These are phyloP conservation scores for Paulownia fortunei DNA, from an alignment of 257 asterid genomes.

Conservation along the genomic window DNA sequence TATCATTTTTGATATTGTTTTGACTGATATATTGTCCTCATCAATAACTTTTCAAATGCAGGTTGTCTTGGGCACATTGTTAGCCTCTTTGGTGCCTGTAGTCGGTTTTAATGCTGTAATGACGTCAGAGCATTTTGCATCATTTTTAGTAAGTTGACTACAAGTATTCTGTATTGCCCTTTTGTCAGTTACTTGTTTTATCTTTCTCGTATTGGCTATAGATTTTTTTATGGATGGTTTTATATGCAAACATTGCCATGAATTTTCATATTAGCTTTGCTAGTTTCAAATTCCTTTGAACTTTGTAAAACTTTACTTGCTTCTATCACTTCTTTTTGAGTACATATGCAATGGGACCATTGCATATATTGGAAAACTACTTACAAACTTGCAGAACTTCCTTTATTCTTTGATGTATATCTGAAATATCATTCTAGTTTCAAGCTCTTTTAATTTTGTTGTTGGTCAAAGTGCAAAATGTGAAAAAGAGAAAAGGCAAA, in stretches of 20 bases:
- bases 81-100: conserved; percentile 96
- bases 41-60: conserved; percentile 39
- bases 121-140: conserved; percentile 99
- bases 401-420: conserved; percentile 10
- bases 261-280: not conserved
- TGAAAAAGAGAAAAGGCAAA: not conserved
- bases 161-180: conserved; percentile 9
- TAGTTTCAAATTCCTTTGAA: conserved; percentile 18
- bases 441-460: not conserved
- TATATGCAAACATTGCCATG: not conserved
- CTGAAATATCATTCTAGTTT: not conserved
- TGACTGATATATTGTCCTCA: conserved; percentile 15
- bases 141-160: conserved; percentile 75
- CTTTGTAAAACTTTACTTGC: not conserved
- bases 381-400: conserved; percentile 4
- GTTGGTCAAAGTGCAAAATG: conserved; percentile 6
- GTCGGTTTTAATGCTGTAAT: conserved; percentile 98
- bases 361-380: not conserved
- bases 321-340: conserved; percentile 19
- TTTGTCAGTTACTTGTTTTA: not conserved
- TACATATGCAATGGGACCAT: not conserved
- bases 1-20: not conserved
- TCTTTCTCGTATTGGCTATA: conserved; percentile 10
- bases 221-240: not conserved
- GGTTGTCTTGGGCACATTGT: conserved; percentile 91